Conservation (phyloP, 2,329 filamentous ascomycete species). For the Stagonosporopsis vannaccii region DNA sequence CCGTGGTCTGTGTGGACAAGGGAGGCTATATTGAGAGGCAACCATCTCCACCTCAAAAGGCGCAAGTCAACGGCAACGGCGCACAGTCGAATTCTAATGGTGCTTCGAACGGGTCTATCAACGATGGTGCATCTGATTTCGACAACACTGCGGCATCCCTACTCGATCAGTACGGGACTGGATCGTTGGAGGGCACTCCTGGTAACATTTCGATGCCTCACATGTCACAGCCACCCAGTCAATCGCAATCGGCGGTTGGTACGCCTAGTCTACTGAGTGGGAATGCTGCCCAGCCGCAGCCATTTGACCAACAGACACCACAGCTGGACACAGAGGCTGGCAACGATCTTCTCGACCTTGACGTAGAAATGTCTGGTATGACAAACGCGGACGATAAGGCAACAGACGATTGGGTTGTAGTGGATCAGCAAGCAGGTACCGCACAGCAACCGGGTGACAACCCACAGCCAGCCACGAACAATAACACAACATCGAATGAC, state of each 20-base stretch:
- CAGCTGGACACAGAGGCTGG: conserved; percentile 35
- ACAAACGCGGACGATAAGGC: conserved; percentile 46
- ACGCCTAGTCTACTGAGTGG: conserved; percentile 57
- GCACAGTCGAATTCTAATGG: conserved; percentile 39
- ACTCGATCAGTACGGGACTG: conserved; percentile 73
- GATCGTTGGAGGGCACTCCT: conserved; percentile 67
- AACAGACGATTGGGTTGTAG: conserved; percentile 48
- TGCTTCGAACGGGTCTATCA: conserved; percentile 41
- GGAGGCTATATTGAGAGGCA: conserved; percentile 73
- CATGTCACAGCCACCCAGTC: conserved; percentile 60
- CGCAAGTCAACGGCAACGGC: conserved; percentile 43
- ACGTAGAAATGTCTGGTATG: conserved; percentile 66
- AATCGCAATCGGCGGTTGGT: conserved; percentile 64
- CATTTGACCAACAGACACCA: conserved; percentile 35
- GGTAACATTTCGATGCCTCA: conserved; percentile 66
- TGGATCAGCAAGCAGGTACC: conserved; percentile 34
- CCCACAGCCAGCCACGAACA: conserved; percentile 28
- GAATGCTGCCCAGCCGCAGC: conserved; percentile 30
- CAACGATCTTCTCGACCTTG: conserved; percentile 51
- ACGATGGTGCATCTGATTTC: conserved; percentile 42
- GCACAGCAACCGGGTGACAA: conserved; percentile 29
- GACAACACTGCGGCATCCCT: conserved; percentile 63
- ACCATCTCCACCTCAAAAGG: conserved; percentile 35
- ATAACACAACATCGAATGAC: conserved; percentile 25
- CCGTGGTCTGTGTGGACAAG: conserved; percentile 75